Evolutionary conservation across 495 filamentous ascomycete species (phyloP).

Genomic region (Xylaria curta): DNA sequence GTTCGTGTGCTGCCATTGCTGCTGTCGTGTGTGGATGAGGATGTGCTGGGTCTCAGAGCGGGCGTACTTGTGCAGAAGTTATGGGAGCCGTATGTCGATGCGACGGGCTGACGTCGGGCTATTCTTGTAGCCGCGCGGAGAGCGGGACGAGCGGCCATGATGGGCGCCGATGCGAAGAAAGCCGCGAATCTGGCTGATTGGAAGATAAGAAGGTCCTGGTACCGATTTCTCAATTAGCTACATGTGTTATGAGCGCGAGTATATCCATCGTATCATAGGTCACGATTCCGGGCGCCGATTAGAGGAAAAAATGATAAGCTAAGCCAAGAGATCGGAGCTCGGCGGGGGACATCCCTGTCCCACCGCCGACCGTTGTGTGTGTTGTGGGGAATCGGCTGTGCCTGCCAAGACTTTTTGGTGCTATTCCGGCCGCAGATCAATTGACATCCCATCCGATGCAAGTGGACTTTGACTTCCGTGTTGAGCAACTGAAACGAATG

Average conservation of each 20-base stretch:
- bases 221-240: background rate
- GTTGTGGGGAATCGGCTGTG: conserved; percentile 3
- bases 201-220: background rate
- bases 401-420: conserved; percentile 15
- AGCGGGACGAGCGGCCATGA: conserved; percentile 36
- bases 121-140: conserved; percentile 32
- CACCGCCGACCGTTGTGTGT: background rate
- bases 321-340: conserved; percentile 21
- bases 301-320: conserved; percentile 12
- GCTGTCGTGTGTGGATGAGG: conserved; percentile 21
- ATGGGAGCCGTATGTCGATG: conserved; percentile 12
- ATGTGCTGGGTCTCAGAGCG: conserved; percentile 19
- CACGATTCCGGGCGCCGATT: conserved; percentile 10
- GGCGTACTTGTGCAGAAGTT: conserved; percentile 20
- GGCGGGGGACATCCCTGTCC: background rate
- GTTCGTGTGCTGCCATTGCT: conserved; percentile 44
- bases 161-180: background rate
- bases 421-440: background rate
- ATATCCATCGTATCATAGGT: background rate
- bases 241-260: no score
- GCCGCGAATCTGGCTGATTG: background rate
- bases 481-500: no score
- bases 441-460: background rate
- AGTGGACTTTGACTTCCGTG: background rate
- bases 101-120: conserved; percentile 24